Base-by-base conservation (phyloP, 2,329 filamentous ascomycete species). In the Pseudopithomyces chartarum region DNA sequence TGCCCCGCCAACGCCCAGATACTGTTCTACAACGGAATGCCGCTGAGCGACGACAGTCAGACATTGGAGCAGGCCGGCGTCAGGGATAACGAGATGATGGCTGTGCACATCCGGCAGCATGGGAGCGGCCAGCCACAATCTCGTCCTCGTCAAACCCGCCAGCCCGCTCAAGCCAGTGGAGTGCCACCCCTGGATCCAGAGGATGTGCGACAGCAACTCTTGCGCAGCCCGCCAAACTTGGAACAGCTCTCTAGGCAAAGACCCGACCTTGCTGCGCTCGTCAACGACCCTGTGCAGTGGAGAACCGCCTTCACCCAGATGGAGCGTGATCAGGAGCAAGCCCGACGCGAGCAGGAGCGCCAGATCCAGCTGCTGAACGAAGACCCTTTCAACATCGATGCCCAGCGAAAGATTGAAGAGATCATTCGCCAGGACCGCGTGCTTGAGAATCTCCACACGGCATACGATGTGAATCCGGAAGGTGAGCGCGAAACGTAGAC, bases 401-500 rank as follows among this genome's bases (percentile, higher is more conserved):
- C 93, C 8, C 95, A 99, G 78, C 84, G 84, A 45, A 91, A 89
- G 79, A 99, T 99, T 60, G 94, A 95, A 73, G 95, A 99, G 79
- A 96, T 98, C 78, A 99, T 99, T 71, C 88, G 95, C 54, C 91
- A 97, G 77, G 91, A 98, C 78, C 85, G 89, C 15, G 94, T 99
- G 44, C 92, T 94, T 76, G 92, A 97, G 79, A 99, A 99, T 71
- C 78, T 98, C 58, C 92, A 98, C 72, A 95, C 93, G 78, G 95
- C 95, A 40, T 94, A 97, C 84, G 94, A 98, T 78, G 89, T 98
- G 78, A 97, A 96, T 70, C 95, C 95, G 0, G 95, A 98, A 85
- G 94, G 94, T 96, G 79, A 67, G 84, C 36, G 15, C n/a, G 29
- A 29, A 29, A 29, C 26, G 8, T 5, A 12, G 13, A 17, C 15